Conservation (phyloP, 208 protist genomes). For the Willaertia magna region DNA sequence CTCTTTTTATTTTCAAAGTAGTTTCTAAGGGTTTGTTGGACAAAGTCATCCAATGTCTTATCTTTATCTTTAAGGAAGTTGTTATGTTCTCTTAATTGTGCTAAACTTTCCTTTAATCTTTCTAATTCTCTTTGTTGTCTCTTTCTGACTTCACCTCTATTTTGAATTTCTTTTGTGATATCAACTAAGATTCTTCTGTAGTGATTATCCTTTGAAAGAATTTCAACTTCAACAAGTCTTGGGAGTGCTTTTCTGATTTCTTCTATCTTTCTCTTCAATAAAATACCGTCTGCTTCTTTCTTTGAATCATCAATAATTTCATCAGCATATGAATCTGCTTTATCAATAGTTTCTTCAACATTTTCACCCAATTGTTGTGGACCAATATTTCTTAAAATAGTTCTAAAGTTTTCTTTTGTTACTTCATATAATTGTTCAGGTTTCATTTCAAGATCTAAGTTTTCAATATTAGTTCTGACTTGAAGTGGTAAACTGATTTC, state of each 20-base stretch:
- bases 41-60: constrained; percentile 32
- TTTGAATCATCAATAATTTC: constrained; percentile 18
- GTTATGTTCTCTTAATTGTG: constrained; percentile 29
- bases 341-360: constrained; percentile 22
- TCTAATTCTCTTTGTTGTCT: constrained; percentile 40
- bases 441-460: constrained; percentile 16
- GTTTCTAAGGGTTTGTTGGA: constrained; percentile 35
- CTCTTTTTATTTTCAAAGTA: constrained; percentile 30
- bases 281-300: constrained; percentile 29
- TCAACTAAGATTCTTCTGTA: constrained; percentile 42
- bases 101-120: constrained; percentile 26
- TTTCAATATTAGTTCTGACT: constrained; percentile 27
- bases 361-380: constrained; percentile 18
- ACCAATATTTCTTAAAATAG: constrained; percentile 26
- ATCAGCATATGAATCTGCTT: constrained; percentile 23
- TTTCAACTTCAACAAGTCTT: not conserved
- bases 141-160: constrained; percentile 33
- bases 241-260: constrained; percentile 32
- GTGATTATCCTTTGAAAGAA: constrained; percentile 25
- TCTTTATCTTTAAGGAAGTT: constrained; percentile 42
- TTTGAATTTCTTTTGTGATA: constrained; percentile 42
- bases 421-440: constrained; percentile 22
- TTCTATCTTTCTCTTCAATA: constrained; percentile 34
- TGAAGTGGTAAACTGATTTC: constrained; percentile 41
- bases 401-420: constrained; percentile 37